Evolutionary conservation across 2,329 filamentous ascomycete species (phyloP).

Genomic region (Tolypocladium ophioglossoides): DNA sequence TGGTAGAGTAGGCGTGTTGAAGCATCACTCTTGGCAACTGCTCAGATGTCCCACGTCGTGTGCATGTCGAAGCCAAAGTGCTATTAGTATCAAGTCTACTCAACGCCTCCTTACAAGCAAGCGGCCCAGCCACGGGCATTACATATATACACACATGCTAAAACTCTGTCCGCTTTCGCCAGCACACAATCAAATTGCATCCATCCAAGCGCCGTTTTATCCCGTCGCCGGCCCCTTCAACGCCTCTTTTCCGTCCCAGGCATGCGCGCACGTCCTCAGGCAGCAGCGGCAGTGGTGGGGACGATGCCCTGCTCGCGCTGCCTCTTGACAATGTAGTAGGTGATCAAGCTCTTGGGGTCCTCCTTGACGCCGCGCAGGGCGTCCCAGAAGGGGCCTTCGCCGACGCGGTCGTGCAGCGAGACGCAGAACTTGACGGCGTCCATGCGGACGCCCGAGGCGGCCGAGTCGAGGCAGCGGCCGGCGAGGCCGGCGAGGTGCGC

Average conservation of each 20-base stretch:
- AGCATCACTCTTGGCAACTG: background rate
- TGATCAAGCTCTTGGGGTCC: constrained; percentile 66
- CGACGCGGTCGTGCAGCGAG: constrained; percentile 53
- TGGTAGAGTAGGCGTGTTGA: background rate
- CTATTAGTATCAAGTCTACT: background rate
- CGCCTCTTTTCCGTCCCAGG: background rate
- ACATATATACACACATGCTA: background rate
- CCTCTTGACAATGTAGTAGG: constrained; percentile 68
- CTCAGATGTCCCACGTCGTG: background rate
- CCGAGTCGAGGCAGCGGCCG: constrained; percentile 46
- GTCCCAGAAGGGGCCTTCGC: constrained; percentile 56
- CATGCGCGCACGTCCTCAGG: background rate
- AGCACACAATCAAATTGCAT: background rate
- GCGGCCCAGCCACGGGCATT: background rate
- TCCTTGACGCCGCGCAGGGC: constrained; percentile 54
- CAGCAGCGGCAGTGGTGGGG: background rate
- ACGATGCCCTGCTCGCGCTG: constrained; percentile 39
- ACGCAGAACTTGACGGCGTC: constrained; percentile 74
- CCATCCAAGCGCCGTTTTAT: constrained; percentile 3
- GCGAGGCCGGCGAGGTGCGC: constrained; percentile 38
- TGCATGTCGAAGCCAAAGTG: background rate
- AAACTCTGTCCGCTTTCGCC: background rate
- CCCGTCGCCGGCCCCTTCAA: background rate
- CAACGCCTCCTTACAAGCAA: background rate
- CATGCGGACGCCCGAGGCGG: constrained; percentile 55